These are phyloP conservation scores for Eimeria necatrix DNA, from an alignment of 169 alveolate genomes.

Conservation along the genomic window DNA sequence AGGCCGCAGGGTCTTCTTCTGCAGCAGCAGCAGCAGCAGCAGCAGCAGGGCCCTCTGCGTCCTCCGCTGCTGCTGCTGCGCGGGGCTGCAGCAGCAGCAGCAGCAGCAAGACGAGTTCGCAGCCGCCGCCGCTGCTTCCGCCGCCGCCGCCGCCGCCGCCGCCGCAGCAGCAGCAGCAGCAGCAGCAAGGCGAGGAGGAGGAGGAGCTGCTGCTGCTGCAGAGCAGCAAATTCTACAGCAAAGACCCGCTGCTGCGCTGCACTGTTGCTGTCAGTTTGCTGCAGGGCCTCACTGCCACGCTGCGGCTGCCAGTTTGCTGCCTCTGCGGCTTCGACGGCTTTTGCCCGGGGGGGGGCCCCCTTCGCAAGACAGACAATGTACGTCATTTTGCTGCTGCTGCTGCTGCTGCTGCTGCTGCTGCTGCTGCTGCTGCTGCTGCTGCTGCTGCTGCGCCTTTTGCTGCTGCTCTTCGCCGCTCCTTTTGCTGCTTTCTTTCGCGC, in stretches of 20 bases:
- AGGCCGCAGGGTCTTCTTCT: neutral
- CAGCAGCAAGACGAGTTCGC: no score
- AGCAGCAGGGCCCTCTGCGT: neutral
- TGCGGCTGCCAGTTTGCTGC: slow-evolving; percentile 64
- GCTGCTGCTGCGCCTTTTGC: neutral
- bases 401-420: no score
- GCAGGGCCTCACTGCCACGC: slow-evolving; percentile 41
- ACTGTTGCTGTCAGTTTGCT: slow-evolving; percentile 38
- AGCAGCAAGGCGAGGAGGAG: slow-evolving; percentile 27
- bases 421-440: no score
- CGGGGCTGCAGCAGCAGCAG: no score
- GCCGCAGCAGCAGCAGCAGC: no score
- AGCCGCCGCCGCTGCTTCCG: no score
- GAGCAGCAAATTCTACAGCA: slow-evolving; percentile 70
- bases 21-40: slow-evolving; percentile 33
- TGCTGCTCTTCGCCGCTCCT: neutral
- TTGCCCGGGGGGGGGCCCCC: slow-evolving; percentile 72
- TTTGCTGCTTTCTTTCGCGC: neutral
- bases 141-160: no score
- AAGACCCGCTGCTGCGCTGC: slow-evolving; percentile 48
- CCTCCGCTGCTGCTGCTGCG: no score
- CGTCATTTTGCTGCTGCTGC: no score
- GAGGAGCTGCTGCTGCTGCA: slow-evolving; percentile 3
- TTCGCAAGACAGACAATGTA: slow-evolving; percentile 61
- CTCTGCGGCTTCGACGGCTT: slow-evolving; percentile 77